phyloP scores from a whole-genome alignment of 192 early-diverging fungal species.

The Coemansia asiatica region DNA sequence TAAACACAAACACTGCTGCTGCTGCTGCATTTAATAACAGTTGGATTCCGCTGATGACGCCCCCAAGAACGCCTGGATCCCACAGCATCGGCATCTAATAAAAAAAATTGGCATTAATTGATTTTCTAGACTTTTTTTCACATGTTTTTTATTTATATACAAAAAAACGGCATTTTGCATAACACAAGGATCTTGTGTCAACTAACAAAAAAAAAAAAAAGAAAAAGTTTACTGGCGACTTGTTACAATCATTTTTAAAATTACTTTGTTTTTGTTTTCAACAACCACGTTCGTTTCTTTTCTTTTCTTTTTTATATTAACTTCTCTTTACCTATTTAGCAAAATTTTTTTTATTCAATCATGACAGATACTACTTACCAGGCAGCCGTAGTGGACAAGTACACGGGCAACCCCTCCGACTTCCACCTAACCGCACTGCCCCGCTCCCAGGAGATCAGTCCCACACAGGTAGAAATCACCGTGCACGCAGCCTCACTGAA shows the following conservation, averaged over 20 bases:
- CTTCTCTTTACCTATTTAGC: not conserved
- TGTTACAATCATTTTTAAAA: slow-evolving; percentile 1
- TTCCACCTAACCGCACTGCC: slow-evolving; percentile 15
- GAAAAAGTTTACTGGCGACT: too few relatives aligned
- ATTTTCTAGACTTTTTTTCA: too few relatives aligned
- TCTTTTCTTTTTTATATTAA: too few relatives aligned
- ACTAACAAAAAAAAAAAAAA: not conserved
- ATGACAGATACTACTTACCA: slow-evolving; percentile 19
- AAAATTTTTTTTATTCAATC: too few relatives aligned
- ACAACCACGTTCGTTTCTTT: too few relatives aligned
- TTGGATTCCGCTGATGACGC: slow-evolving; percentile 4
- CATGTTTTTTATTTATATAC: too few relatives aligned
- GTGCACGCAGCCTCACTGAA: slow-evolving; percentile 59
- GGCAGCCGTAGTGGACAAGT: slow-evolving; percentile 16
- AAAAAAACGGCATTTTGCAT: too few relatives aligned
- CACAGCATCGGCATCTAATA: not conserved
- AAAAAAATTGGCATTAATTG: too few relatives aligned
- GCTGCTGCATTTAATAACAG: not conserved
- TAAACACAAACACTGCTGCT: too few relatives aligned
- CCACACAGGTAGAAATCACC: slow-evolving; percentile 28
- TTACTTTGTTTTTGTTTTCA: too few relatives aligned
- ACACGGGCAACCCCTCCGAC: slow-evolving; percentile 22
- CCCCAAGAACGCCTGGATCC: slow-evolving; percentile 7
- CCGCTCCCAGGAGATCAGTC: not conserved
- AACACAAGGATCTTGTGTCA: not conserved